Evolutionary conservation across 1,139 yeast genomes (phyloP).

Genomic region (Magnusiomyces starmeri): DNA sequence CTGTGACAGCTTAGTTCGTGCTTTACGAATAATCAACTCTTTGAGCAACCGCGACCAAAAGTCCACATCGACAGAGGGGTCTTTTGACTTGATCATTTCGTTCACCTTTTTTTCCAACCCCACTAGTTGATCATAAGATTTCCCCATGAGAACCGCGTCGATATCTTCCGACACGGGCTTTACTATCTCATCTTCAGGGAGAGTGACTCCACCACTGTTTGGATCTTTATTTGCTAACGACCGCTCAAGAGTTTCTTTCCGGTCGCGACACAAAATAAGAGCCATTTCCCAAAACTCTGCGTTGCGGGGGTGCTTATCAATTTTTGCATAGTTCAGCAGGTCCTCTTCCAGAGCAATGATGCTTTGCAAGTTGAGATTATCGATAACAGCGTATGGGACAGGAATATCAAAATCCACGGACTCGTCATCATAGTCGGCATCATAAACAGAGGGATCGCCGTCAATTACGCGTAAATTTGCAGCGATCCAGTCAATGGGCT

Average conservation of each 20-base stretch:
- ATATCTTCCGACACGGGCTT: constrained; percentile 29
- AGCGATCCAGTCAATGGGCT: constrained; percentile 28
- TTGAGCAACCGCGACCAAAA: constrained; percentile 32
- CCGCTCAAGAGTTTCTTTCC: background rate
- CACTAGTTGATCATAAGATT: constrained; percentile 25
- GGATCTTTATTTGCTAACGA: background rate
- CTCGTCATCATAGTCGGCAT: constrained; percentile 17
- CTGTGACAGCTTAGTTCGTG: constrained; percentile 21
- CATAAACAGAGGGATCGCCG: constrained; percentile 16
- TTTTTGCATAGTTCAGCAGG: constrained; percentile 19
- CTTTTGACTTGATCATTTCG: constrained; percentile 21
- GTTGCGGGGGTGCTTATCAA: constrained; percentile 20
- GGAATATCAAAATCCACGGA: constrained; percentile 21
- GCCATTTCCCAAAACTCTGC: constrained; percentile 24
- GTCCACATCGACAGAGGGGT: constrained; percentile 26
- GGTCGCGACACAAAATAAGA: constrained; percentile 11
- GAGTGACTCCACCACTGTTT: constrained; percentile 14
- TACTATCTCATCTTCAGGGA: constrained; percentile 14
- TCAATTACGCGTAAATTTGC: constrained; percentile 25
- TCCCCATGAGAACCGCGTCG: constrained; percentile 27
- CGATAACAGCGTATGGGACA: constrained; percentile 23
- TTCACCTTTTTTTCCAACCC: constrained; percentile 25
- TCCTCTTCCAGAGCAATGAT: constrained; percentile 19
- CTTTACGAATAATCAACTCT: constrained; percentile 24
- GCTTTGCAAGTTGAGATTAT: constrained; percentile 12